These are phyloP conservation scores for Yamadazyma pseudoaaseri DNA, from an alignment of 1,139 yeast species.

Conservation along the genomic window DNA sequence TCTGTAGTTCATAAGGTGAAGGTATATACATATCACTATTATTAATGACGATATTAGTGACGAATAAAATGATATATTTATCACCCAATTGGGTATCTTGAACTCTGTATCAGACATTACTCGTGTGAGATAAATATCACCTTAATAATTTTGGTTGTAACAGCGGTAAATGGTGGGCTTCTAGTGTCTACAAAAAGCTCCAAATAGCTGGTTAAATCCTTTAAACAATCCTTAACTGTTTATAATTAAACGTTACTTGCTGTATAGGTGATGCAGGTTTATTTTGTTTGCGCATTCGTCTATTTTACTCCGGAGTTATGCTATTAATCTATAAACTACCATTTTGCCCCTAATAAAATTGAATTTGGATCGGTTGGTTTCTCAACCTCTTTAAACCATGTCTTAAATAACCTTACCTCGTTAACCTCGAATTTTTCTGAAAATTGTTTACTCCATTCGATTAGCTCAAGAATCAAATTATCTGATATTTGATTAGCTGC, in stretches of 20 bases:
- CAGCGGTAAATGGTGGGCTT: too few relatives aligned
- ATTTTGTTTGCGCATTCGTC: conserved; percentile 1
- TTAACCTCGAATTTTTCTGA: conserved; percentile 26
- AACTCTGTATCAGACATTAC: conserved; percentile 2
- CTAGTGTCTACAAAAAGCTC: too few relatives aligned
- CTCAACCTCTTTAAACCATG: conserved; percentile 52
- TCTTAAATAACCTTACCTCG: conserved; percentile 39
- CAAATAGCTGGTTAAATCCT: too few relatives aligned
- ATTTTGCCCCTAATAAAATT: conserved; percentile 43
- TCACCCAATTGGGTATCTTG: conserved; percentile 34
- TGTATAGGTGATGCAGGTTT: not conserved
- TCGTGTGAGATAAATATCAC: not conserved
- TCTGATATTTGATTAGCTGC: conserved; percentile 4
- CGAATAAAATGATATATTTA: conserved; percentile 30
- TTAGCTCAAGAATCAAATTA: conserved; percentile 14
- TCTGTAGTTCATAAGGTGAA: conserved; percentile 63
- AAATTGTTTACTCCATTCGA: conserved; percentile 35
- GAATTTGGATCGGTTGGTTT: conserved; percentile 50
- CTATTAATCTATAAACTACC: conserved; percentile 24
- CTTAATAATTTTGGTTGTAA: too few relatives aligned
- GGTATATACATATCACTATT: conserved; percentile 27
- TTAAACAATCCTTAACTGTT: too few relatives aligned
- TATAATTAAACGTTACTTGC: too few relatives aligned
- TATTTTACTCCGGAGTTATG: too few relatives aligned
- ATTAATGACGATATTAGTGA: conserved; percentile 33